Base-by-base conservation (phyloP, 2,329 filamentous ascomycete genomes). In the Eutypa lata region DNA sequence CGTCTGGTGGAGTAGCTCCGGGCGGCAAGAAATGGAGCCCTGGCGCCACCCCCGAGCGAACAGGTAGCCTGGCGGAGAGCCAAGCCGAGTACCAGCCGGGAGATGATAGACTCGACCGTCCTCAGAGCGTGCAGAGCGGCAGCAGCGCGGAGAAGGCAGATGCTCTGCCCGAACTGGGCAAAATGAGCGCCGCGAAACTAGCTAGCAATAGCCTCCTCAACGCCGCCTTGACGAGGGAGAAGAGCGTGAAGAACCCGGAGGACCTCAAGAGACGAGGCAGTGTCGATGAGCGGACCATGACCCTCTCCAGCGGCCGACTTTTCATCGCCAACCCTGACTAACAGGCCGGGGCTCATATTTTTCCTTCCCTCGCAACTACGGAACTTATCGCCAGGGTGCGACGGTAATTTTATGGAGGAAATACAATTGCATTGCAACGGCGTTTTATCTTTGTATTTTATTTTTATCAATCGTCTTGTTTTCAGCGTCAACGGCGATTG, bases 241-340 rank as follows among this genome's bases (percentile, higher is more conserved):
- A 87, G 76, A 86, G 82, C 64, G 76, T 81, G 51, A 87, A 84
- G 73, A 85, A 78, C 50, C 78, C 82, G 3, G 89, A 91, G 22
- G 90, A 93, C 57, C 75, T 95, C 51, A 81, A 80, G 63, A 79
- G 90, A 61, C 80, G 89, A 64, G 90, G 90, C 52, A 94, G 90
- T 66, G 89, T 95, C 47, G 90, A 94, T 67, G 90, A 94, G 71
- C 79, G 88, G 64, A 89, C 88, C 5, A 87, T 84, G 71, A 92
- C 89, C 1, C 86, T 94, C 68, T 84, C 82, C 19, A 80, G 83
- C 26, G 85, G 85, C 47, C 82, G 90, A 57, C 79, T 95, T 53
- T 94, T 89, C 70, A 91, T 95, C 65, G 90, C 90, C 62, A 95
- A 95, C 71, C 90, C 90, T 18, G 90, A 94, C 70, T 82, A 72